Base-by-base conservation (phyloP, 352 stramenopile genomes). In the Pythium myriotylum region DNA sequence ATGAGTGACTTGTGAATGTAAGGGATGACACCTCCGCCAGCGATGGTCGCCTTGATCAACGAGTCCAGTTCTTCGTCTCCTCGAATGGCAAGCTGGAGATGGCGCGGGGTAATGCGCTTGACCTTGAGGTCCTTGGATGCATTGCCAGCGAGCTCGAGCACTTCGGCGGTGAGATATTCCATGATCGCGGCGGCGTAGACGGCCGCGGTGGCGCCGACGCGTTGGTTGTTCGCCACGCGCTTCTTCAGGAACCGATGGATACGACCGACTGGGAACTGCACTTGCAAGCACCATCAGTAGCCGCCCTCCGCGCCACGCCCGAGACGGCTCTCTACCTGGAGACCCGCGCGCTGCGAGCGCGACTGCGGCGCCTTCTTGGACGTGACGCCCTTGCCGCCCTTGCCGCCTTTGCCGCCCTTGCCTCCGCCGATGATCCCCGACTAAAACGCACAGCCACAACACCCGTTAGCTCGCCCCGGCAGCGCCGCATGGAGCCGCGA, bases 1-100 rank as follows among this genome's bases (percentile, higher is more conserved):
- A 99, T 99, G 49, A 99, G 95, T 48, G 94, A 98, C 84, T 99
- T 99, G 94, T 99, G 98, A 76, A 99, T 99, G 84, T 99, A 94
- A 32, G 98, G 98, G 70, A 99, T 99, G 55, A 99, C 98, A 90
- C 98, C 98, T 69, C 98, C 98, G 65, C 97, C 97, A 20, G 98
- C 97, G 83, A 99, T 99, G 50, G 98, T 99, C 29, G 97, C 98
- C 87, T 99, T 99, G 79, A 99, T 99, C 51, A 99, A 76, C 60
- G 72, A 74, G 60, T 99, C 97, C 43, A 99, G 88, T 81, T 99
- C 98, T 82, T 99, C 97, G 68, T 99, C 98, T 91, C 97, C 97
- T 73, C 98, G 94, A 81, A 99, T 99, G 58, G 98, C 98, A 17
- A 99, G 91, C 76, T 99, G 97, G 67, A 99, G 84, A 78, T 99